Conservation (phyloP, 192 early-diverging fungal genomes). For the Podila clonocystis region DNA sequence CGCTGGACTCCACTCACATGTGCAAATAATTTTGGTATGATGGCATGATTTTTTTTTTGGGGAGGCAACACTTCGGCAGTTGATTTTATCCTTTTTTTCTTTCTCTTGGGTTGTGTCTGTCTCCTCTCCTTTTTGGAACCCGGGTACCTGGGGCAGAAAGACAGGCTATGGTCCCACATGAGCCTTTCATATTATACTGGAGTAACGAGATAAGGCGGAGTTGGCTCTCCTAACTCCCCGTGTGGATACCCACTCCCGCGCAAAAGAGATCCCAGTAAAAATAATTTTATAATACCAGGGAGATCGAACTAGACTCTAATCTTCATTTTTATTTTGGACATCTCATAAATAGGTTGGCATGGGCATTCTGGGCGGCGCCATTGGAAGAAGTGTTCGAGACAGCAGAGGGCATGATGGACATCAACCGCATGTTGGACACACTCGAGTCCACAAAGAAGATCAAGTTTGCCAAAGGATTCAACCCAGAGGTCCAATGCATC, state of each 20-base stretch:
- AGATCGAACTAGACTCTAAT: too few relatives aligned
- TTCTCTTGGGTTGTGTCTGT: too few relatives aligned
- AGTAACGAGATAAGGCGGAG: too few relatives aligned
- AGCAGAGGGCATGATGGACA: slow-evolving; percentile 28
- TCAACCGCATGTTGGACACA: slow-evolving; percentile 45
- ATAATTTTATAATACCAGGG: background rate
- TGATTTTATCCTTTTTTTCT: background rate
- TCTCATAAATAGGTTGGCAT: slow-evolving; percentile 55
- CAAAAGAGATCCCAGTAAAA: too few relatives aligned
- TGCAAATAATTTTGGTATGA: background rate
- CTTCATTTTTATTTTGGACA: background rate
- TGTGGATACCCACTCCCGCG: too few relatives aligned
- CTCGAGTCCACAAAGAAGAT: slow-evolving; percentile 47
- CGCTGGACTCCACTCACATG: background rate
- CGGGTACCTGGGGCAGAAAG: background rate
- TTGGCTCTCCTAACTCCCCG: too few relatives aligned
- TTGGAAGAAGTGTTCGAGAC: slow-evolving; percentile 38
- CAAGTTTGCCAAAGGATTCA: slow-evolving; percentile 54
- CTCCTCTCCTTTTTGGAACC: too few relatives aligned
- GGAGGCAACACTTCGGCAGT: background rate
- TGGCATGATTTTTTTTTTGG: slow-evolving; percentile 1
- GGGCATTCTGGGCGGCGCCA: slow-evolving; percentile 57
- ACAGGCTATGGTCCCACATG: background rate
- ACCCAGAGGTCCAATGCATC: slow-evolving; percentile 58
- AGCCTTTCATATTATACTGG: background rate